phyloP scores from a whole-genome alignment of 1,139 yeast species.

The Pichia kudriavzevii region DNA sequence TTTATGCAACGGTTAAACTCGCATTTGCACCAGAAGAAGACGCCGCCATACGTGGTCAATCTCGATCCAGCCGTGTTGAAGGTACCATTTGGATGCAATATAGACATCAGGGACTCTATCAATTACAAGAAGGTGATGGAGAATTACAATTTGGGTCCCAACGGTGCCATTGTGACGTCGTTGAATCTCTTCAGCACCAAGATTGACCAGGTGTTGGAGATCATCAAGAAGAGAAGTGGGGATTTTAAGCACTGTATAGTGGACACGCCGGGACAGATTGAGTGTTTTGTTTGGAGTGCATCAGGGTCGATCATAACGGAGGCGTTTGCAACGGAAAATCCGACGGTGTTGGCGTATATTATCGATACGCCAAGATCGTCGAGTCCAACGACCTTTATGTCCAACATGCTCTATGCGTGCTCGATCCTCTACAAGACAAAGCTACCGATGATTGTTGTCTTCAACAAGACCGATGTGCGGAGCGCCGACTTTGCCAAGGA shows the following conservation, averaged over 20 bases:
- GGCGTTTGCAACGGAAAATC: constrained; percentile 92
- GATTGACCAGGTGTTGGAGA: constrained; percentile 85
- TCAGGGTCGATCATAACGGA: constrained; percentile 96
- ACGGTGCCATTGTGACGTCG: constrained; percentile 96
- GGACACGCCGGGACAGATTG: constrained; percentile 99
- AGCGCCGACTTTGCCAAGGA: constrained; percentile 83
- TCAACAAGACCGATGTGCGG: constrained; percentile 88
- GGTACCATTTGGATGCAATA: constrained; percentile 88
- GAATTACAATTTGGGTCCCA: constrained; percentile 86
- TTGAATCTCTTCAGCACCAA: constrained; percentile 88
- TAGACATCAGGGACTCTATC: constrained; percentile 93
- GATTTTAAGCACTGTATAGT: constrained; percentile 65
- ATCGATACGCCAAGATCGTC: constrained; percentile 95
- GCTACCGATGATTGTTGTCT: constrained; percentile 93
- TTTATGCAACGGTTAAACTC: constrained; percentile 93
- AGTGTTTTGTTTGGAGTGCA: constrained; percentile 95
- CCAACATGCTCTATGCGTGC: constrained; percentile 97
- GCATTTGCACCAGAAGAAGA: constrained; percentile 63
- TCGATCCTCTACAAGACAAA: constrained; percentile 93
- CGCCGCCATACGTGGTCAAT: constrained; percentile 83
- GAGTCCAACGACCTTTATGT: constrained; percentile 93
- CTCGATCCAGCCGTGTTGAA: constrained; percentile 94
- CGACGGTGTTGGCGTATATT: constrained; percentile 90
- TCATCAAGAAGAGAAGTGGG: constrained; percentile 75
- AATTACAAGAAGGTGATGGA: constrained; percentile 97